Percentiles rank a stretch among this genome's conserved stretches.
phyloP scores from a whole-genome alignment of 2,329 filamentous ascomycete species.

The Fusarium siculi region DNA sequence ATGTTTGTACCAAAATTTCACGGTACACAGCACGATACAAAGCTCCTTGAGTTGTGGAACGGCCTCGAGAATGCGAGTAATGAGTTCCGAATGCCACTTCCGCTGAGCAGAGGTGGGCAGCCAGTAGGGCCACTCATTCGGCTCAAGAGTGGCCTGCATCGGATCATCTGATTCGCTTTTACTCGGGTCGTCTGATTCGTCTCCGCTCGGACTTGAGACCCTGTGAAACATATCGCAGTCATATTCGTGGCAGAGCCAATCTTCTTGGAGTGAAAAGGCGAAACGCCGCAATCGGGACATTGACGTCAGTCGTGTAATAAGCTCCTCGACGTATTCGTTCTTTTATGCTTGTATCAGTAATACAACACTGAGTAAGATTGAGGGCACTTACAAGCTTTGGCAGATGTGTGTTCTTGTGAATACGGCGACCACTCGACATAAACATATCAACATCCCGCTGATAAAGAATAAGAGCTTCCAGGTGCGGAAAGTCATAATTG shows the following conservation, averaged over 20 bases:
- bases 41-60: not conserved
- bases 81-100: not conserved
- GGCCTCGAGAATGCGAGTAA: not conserved
- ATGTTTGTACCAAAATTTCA: too few relatives aligned
- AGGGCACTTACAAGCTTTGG: not conserved
- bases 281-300: not conserved
- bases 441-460: not conserved
- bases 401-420: too few relatives aligned
- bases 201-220: accelerated
- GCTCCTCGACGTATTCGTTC: not conserved
- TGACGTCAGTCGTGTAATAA: accelerated
- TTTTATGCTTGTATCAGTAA: not conserved
- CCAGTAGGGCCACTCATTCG: not conserved
- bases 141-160: not conserved
- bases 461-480: not conserved
- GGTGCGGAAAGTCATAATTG: not conserved
- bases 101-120: accelerated
- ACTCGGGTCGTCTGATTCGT: not conserved
- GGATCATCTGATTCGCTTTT: not conserved
- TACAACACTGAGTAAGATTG: not conserved
- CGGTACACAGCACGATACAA: not conserved
- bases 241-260: accelerated
- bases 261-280: not conserved
- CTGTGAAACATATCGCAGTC: accelerated
- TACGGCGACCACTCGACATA: accelerated